Percentiles rank a stretch among this genome's conserved stretches.
Evolutionary conservation across 2,329 filamentous ascomycete species (phyloP).

Genomic region (Dryadomyces sulphureus): DNA sequence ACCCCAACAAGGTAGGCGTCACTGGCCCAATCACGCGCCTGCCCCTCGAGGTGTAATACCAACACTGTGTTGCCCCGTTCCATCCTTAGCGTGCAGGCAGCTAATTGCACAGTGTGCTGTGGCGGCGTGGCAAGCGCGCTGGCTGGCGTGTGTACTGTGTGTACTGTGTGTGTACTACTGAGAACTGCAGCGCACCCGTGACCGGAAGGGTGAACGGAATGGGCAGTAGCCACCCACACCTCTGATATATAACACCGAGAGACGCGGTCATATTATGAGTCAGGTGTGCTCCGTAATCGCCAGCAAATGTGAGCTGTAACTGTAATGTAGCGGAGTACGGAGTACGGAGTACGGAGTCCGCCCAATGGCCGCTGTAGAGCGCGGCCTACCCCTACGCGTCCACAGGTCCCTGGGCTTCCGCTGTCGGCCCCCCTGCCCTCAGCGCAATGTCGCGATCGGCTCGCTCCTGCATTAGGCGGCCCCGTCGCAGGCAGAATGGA

Average conservation of each 20-base stretch:
- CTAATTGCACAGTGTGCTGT: too few species aligned
- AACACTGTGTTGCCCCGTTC: not conserved
- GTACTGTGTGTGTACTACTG: too few species aligned
- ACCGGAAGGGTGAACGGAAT: conserved; percentile 1
- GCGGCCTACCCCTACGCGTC: too few species aligned
- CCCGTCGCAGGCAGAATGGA: not conserved
- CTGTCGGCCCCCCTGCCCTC: not conserved
- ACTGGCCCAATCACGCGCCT: not conserved
- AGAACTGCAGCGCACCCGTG: too few species aligned
- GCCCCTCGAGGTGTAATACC: not conserved
- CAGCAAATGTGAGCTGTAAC: too few species aligned
- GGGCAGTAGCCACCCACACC: not conserved
- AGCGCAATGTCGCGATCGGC: not conserved
- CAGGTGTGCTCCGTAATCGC: not conserved
- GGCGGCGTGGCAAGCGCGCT: too few species aligned
- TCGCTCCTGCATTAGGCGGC: not conserved
- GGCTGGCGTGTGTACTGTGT: too few species aligned
- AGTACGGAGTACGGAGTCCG: too few species aligned
- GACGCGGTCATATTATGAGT: not conserved
- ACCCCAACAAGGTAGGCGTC: not conserved
- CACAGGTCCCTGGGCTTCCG: not conserved
- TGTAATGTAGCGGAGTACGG: too few species aligned
- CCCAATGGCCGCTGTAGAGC: too few species aligned
- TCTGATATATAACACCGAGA: too few species aligned
- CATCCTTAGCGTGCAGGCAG: not conserved